Evolutionary conservation across 2,329 filamentous ascomycete genomes (phyloP), one percentile per base, ranked within the genome.

Genomic region (Fusarium tanahbumbuense): DNA sequence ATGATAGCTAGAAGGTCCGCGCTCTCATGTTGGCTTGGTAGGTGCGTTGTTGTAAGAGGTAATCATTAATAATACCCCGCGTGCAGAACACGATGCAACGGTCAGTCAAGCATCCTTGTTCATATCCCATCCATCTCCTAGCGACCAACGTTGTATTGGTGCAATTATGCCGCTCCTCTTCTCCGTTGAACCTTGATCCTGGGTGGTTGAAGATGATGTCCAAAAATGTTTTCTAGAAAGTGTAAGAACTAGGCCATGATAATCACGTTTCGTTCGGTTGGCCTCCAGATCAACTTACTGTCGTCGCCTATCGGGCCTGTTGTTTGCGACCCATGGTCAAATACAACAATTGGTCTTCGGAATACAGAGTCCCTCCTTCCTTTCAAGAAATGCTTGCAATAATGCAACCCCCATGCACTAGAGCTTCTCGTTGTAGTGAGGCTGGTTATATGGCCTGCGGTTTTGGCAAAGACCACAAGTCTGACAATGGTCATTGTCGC

Each of bases 241-340:
- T 25, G 12, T 25, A 46, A 48, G 48, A 48, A 25, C 15, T 23
- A 28, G 27, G 25, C 15, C 23, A 27, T 25, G 16, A 42, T 23
- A 34, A 40, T 20, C 8, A 27, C 11, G 16, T 10, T 2, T 10
- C 28, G 48, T 41, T 22, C 12, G 3, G 16, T 52, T 56, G 20
- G 41, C 28, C 46, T 25, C 45, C 40, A 61, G 56, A 69, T 66
- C 65, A 69, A 41, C 52, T 37, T 10, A 48, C n/a, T 41, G 44
- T 46, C 52, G 46, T 69, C 66, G 67, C 48, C 52, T 66, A 69
- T 69, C 67, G 66, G 52, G 49, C 42, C 25, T 69, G 46, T 28
- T 68, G 30, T n/a, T 45, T 28, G 20, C 8, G 20, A 22, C 41
- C 20, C n/a, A 16, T 44, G 6, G 16, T 23, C 20, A 22, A 44